These are phyloP conservation scores for Tubosaeta sp. DNA, from an alignment of 768 basidiomycete genomes.

Conservation along the genomic window DNA sequence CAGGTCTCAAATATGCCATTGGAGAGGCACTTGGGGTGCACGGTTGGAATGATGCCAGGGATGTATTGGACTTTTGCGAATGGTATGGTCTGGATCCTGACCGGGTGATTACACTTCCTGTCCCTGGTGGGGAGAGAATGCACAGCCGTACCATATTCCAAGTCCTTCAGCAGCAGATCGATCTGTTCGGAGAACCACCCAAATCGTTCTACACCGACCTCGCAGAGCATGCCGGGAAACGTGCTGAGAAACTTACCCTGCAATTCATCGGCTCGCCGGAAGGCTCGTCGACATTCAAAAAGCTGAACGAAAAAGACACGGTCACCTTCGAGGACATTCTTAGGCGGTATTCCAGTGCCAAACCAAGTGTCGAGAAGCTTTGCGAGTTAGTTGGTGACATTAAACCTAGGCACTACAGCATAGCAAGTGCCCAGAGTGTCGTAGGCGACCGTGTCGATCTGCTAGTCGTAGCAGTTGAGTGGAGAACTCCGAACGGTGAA, in stretches of 20 bases:
- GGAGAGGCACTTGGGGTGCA: constrained; percentile 97
- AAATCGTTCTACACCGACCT: constrained; percentile 94
- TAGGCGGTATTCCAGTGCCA: constrained; percentile 68
- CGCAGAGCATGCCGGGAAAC: constrained; percentile 64
- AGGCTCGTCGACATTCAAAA: constrained; percentile 90
- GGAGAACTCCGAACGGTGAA: constrained; percentile 80
- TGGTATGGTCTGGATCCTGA: constrained; percentile 90
- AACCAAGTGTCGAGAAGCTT: constrained; percentile 76
- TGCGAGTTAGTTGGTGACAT: constrained; percentile 92
- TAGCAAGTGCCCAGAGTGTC: constrained; percentile 91
- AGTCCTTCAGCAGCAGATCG: constrained; percentile 92
- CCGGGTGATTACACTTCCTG: constrained; percentile 77
- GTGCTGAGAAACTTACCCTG: constrained; percentile 73
- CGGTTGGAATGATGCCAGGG: constrained; percentile 92
- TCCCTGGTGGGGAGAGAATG: constrained; percentile 58
- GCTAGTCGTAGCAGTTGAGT: constrained; percentile 94
- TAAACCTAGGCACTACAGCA: constrained; percentile 97
- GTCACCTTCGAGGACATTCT: constrained; percentile 90
- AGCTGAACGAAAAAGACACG: constrained; percentile 90
- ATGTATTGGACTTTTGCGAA: constrained; percentile 82
- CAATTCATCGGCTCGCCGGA: constrained; percentile 93
- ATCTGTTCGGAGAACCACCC: constrained; percentile 92
- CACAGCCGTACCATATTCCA: constrained; percentile 96
- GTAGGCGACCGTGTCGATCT: constrained; percentile 95
- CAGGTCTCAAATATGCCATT: constrained; percentile 91